Evolutionary conservation across 768 basidiomycete species (phyloP).

Genomic region (Mycena albidolilacea): DNA sequence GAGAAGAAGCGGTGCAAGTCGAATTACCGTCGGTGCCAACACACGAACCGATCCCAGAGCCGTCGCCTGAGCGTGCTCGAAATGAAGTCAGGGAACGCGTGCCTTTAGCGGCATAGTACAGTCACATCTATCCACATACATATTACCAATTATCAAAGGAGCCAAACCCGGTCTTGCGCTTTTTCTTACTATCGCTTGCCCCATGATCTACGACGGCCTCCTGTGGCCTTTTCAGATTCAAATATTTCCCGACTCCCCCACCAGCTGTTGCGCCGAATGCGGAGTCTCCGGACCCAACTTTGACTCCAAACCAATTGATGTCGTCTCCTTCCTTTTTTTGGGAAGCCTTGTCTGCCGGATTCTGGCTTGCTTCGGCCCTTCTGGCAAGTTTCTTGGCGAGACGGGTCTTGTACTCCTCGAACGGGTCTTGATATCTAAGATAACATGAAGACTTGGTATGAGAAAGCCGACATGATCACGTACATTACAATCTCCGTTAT

Average conservation of each 20-base stretch:
- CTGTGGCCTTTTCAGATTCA: slow-evolving; percentile 68
- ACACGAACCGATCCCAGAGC: slow-evolving; percentile 53
- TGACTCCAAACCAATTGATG: slow-evolving; percentile 92
- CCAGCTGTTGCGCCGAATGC: slow-evolving; percentile 48
- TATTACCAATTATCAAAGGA: slow-evolving; percentile 86
- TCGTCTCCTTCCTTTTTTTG: slow-evolving; percentile 77
- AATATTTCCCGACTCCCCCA: slow-evolving; percentile 87
- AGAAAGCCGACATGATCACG: slow-evolving; percentile 45
- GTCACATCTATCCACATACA: neutral
- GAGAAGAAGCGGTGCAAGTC: slow-evolving; percentile 48
- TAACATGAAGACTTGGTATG: slow-evolving; percentile 6
- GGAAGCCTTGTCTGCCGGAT: slow-evolving; percentile 46
- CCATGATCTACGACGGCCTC: slow-evolving; percentile 40
- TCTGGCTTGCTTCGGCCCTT: slow-evolving; percentile 60
- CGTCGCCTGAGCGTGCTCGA: slow-evolving; percentile 37
- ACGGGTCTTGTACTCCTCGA: slow-evolving; percentile 91
- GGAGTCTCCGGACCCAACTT: slow-evolving; percentile 70
- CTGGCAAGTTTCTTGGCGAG: slow-evolving; percentile 84
- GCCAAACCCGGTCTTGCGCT: slow-evolving; percentile 91
- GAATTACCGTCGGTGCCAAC: slow-evolving; percentile 71
- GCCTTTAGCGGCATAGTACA: slow-evolving; percentile 51
- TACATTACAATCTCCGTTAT: slow-evolving; percentile 93
- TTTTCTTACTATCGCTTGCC: slow-evolving; percentile 75
- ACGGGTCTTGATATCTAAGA: slow-evolving; percentile 91
- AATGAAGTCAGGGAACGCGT: slow-evolving; percentile 44